Percentiles rank a stretch among this genome's conserved stretches.
phyloP scores from a whole-genome alignment of 495 filamentous ascomycete genomes.

The Hypomontagnella submonticulosa region DNA sequence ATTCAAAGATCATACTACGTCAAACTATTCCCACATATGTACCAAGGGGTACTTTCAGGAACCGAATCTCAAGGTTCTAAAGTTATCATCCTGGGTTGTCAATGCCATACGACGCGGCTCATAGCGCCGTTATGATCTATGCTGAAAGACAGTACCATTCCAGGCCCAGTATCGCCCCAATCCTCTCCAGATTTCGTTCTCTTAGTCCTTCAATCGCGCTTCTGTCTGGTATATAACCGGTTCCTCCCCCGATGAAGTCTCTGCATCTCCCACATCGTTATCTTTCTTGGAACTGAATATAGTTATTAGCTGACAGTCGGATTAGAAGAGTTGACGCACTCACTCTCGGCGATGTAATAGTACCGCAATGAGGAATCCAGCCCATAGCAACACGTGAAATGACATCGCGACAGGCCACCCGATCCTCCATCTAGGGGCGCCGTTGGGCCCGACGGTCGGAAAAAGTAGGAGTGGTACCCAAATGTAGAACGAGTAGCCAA shows the following conservation, averaged over 20 bases:
- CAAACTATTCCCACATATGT: no score
- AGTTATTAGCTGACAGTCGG: slow-evolving; percentile 5
- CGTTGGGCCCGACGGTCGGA: slow-evolving; percentile 55
- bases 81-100: no score
- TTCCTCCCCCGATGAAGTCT: slow-evolving; percentile 27
- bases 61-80: no score
- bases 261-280: not conserved
- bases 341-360: slow-evolving; percentile 51
- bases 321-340: slow-evolving; percentile 12
- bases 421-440: slow-evolving; percentile 59
- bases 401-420: slow-evolving; percentile 58
- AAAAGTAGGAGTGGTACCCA: slow-evolving; percentile 60
- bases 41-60: no score
- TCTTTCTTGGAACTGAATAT: slow-evolving; percentile 11
- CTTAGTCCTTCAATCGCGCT: slow-evolving; percentile 19
- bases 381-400: slow-evolving; percentile 57
- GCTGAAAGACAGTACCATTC: no score
- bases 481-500: slow-evolving; percentile 61
- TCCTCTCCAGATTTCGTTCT: no score
- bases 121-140: no score
- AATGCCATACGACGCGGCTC: no score
- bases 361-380: slow-evolving; percentile 53
- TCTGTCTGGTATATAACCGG: slow-evolving; percentile 28
- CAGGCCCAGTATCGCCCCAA: no score
- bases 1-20: no score